Conservation (phyloP, 371 early-diverging fungal genomes). For the Vairimorpha apis region DNA sequence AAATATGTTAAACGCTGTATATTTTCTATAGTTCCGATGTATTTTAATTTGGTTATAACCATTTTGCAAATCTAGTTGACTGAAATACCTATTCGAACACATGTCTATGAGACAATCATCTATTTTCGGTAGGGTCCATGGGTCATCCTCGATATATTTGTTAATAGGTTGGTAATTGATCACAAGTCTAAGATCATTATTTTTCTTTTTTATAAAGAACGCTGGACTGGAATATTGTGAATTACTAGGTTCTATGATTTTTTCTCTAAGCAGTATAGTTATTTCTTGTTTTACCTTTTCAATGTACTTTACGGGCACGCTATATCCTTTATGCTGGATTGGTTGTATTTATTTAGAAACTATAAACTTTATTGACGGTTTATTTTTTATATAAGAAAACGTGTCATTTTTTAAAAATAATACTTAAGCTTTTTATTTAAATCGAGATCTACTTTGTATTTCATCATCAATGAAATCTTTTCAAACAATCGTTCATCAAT, state of each 20-base stretch:
- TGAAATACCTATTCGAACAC: constrained; percentile 10
- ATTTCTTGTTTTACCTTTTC: constrained; percentile 4
- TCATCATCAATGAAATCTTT: too few relatives aligned
- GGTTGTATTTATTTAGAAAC: background rate
- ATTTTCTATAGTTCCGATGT: background rate
- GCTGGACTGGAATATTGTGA: constrained; percentile 4
- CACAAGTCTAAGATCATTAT: constrained; percentile 12
- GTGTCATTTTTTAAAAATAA: background rate
- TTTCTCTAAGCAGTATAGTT: background rate
- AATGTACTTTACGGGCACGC: background rate
- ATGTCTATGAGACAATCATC: too few relatives aligned
- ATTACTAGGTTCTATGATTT: constrained; percentile 10
- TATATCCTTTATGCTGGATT: background rate
- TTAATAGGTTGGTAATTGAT: too few relatives aligned
- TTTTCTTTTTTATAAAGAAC: constrained; percentile 30
- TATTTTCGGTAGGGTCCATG: too few relatives aligned
- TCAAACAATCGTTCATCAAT: background rate
- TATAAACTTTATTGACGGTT: background rate
- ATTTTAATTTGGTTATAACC: constrained; percentile 21
- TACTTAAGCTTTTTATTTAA: background rate
- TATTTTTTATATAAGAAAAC: background rate
- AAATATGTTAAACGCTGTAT: constrained; percentile 2
- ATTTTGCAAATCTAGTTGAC: constrained; percentile 15
- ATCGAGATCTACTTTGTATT: background rate
- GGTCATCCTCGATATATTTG: too few relatives aligned